Evolutionary conservation across 2,329 filamentous ascomycete species (phyloP), one percentile per base, ranked within the genome.

Genomic region (Tetracladium maxilliforme): DNA sequence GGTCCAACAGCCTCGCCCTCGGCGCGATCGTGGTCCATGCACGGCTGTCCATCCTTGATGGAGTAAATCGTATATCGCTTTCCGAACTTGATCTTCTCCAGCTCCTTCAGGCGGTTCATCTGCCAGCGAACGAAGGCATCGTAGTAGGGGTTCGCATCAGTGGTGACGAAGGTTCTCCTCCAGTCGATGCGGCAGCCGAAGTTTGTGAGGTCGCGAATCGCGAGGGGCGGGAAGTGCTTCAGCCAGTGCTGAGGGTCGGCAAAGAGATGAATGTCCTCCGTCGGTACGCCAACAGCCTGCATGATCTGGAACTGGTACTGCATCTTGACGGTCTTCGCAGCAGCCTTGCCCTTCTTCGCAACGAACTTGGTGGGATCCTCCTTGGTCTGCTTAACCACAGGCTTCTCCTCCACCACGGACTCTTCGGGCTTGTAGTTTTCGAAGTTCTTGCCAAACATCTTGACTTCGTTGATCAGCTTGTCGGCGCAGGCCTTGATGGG

Each of bases 251-350:
- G 65, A n/a, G 87, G 70, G 44, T 98, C 82, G 30, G 90, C 76
- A 44, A 98, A 98, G 38, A 76, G 76, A 54, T 94, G 79, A 33
- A 98, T 93, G 36, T 98, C 84, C 40, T 87, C 70, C 24, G 71
- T 57, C 0, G 84, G 80, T 22, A 95, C 83, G 18, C 87, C 90
- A 34, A 93, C 70, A 6, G 87, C 78, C 43, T 86, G 59, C 84
- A 93, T 92, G 40, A 93, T 92, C 56, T 87, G 79, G 53, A 86
- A 92, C 48, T 92, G 83, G 52, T 95, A 95, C 58, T 94, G 94
- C 53, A 83, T 72, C 57, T 92, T 90, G 42, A 86, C 75, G 1
- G 80, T 74, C 61, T 95, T 95, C 16, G 82, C 76, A 7, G 74
- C 75, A 21, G 81, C 82, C 59, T 98, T 95, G 54, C 80, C 76